Base-by-base conservation (phyloP, 2,329 filamentous ascomycete genomes). In the Stagonosporopsis rhizophila region DNA sequence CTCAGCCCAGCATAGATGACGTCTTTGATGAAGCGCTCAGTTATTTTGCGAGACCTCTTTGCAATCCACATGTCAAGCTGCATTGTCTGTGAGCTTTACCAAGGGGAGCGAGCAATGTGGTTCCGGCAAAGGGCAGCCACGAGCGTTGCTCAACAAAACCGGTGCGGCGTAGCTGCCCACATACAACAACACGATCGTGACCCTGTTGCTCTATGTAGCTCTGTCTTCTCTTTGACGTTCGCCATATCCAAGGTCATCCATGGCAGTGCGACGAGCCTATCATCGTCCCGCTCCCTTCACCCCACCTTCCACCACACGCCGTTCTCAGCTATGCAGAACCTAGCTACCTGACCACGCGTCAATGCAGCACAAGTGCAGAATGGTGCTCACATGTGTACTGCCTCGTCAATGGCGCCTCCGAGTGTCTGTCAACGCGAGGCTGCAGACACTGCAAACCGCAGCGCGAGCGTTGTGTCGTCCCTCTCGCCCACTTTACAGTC, bases 321-420 rank as follows among this genome's bases (percentile, higher is more conserved):
- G 2, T 11, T 47, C 27, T 23, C 17, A 51, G 41, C 41, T 23
- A 41, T 51, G 53, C 37, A 42, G 37, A 5, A 28, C 37, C 17
- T 38, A 35, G 32, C 20, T 9, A 14, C 22, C 15, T 8, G 27
- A 28, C 27, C 46, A 38, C 53, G 53, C 53, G 53, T 47, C 47
- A 23, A 28, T 15, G 14, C 22, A 35, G 37, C 27, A 37, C 2
- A 37, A 25, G n/a, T 40, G 37, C 23, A 41, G 37, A 51, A 51
- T 42, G 27, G 38, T 20, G 22, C n/a, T 20, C 20, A 46, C 27
- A 30, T 45, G 42, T 32, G 15, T 27, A 15, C 23, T 35, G 27
- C 40, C 37, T 37, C 34, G 20, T 40, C 35, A 28, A 39, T 3
- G 28, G 34, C 28, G 27, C 35, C 34, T 27, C 45, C 35, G 12